Percentiles rank a stretch among this genome's conserved stretches.
Evolutionary conservation across 139 green algal species (phyloP).

Genomic region (Chlamydomonas sphaeroides): DNA sequence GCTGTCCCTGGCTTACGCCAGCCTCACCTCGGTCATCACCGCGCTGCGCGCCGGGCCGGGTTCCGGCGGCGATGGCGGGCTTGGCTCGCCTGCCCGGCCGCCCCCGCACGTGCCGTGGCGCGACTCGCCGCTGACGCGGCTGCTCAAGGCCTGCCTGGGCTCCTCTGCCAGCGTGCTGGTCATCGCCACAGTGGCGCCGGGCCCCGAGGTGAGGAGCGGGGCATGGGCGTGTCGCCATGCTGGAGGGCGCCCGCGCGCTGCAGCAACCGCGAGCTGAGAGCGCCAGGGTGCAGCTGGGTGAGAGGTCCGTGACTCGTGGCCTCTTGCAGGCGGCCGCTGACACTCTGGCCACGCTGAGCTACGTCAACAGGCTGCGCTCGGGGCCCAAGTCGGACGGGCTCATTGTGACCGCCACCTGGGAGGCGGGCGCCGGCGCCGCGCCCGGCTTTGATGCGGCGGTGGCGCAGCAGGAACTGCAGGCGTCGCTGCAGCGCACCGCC

Average conservation of each 20-base stretch:
- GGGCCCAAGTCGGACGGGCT: slow-evolving; percentile 36
- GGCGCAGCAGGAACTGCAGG: slow-evolving; percentile 20
- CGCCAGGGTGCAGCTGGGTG: no score
- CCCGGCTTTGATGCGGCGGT: background rate
- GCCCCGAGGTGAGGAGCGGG: slow-evolving; percentile 47
- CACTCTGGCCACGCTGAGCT: slow-evolving; percentile 55
- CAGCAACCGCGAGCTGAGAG: no score
- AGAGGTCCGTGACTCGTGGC: background rate
- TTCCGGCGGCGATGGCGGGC: no score
- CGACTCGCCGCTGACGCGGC: slow-evolving; percentile 54
- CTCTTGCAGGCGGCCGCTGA: slow-evolving; percentile 48
- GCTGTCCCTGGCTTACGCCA: slow-evolving; percentile 45
- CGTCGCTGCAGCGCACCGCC: slow-evolving; percentile 1
- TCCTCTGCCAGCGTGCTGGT: slow-evolving; percentile 8
- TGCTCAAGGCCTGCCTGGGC: slow-evolving; percentile 48
- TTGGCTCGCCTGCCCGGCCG: slow-evolving; percentile 14
- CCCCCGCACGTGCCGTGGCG: slow-evolving; percentile 54
- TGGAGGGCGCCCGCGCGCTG: no score
- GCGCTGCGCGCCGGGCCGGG: slow-evolving; percentile 22
- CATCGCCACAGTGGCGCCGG: slow-evolving; percentile 47
- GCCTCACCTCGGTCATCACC: slow-evolving; percentile 46
- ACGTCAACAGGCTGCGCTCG: slow-evolving; percentile 47
- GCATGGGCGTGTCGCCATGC: no score
- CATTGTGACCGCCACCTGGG: slow-evolving; percentile 54
- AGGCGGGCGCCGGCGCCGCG: background rate